Conservation (phyloP, 148 eudicot species). For the Tetragonia tetragonoides region DNA sequence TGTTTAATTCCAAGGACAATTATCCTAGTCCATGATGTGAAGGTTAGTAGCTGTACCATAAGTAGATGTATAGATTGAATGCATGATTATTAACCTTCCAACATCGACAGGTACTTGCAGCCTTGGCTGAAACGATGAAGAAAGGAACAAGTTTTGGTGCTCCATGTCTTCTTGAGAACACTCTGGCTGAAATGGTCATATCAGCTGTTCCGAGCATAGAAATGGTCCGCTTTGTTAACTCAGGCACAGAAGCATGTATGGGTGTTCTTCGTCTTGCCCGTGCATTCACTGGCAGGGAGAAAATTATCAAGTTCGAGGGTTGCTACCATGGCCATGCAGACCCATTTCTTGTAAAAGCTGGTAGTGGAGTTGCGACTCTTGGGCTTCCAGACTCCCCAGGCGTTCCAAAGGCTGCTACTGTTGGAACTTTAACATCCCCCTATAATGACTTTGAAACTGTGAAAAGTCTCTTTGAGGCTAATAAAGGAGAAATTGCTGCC, state of each 20-base stretch:
- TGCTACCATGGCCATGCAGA: conserved; percentile 99
- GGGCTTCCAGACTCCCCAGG: conserved; percentile 98
- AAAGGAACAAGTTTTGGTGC: conserved; percentile 99
- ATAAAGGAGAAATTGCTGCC: conserved; percentile 85
- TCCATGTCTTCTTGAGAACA: conserved; percentile 91
- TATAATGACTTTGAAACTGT: conserved; percentile 67
- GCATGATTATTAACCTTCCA: not conserved
- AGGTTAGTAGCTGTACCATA: not conserved
- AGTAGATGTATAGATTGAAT: not conserved
- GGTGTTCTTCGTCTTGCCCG: conserved; percentile 93
- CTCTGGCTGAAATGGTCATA: conserved; percentile 86
- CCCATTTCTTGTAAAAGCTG: conserved; percentile 80
- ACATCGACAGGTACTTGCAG: conserved; percentile 75
- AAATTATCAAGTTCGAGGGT: conserved; percentile 91
- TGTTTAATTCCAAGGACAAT: not conserved
- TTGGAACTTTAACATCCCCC: conserved; percentile 71
- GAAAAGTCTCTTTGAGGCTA: conserved; percentile 48
- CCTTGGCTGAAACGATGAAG: conserved; percentile 91
- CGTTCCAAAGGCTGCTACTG: conserved; percentile 83
- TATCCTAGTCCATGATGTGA: not conserved
- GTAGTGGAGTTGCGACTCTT: conserved; percentile 96
- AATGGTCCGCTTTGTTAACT: conserved; percentile 97
- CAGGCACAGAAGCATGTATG: conserved; percentile 99
- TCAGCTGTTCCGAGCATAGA: conserved; percentile 95
- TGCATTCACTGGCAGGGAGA: conserved; percentile 75